Evolutionary conservation across 1,284 basidiomycete species (phyloP).

Genomic region (Cryptococcus sp.): DNA sequence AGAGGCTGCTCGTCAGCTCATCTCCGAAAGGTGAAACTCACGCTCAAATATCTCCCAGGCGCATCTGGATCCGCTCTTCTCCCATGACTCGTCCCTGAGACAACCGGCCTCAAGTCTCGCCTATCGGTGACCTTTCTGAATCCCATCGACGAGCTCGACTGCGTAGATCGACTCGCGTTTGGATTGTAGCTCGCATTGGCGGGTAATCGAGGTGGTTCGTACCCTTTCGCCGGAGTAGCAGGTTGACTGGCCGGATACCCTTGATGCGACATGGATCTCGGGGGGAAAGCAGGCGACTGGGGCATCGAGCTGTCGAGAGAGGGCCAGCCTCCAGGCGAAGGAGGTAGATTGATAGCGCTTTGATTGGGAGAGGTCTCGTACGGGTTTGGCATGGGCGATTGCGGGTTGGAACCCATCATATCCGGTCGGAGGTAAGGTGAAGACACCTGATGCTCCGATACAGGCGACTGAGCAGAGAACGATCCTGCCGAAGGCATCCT

Average conservation of each 20-base stretch:
- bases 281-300: slow-evolving; percentile 7
- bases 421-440: slow-evolving; percentile 25
- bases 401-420: slow-evolving; percentile 18
- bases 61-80: slow-evolving; percentile 41
- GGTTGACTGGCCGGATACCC: slow-evolving; percentile 34
- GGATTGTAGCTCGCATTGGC: slow-evolving; percentile 3
- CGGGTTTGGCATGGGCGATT: slow-evolving; percentile 28
- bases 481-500: slow-evolving; percentile 25
- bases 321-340: slow-evolving; percentile 6
- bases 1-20: slow-evolving; percentile 57
- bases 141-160: slow-evolving; percentile 21
- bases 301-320: slow-evolving; percentile 6
- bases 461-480: slow-evolving; percentile 19
- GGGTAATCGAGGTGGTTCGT: slow-evolving; percentile 17
- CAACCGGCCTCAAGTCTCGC: slow-evolving; percentile 34
- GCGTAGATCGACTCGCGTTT: slow-evolving; percentile 2
- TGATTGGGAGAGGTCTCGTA: slow-evolving; percentile 22
- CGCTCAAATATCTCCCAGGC: slow-evolving; percentile 42
- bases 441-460: slow-evolving; percentile 23
- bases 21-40: slow-evolving; percentile 18
- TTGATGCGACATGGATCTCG: slow-evolving; percentile 13
- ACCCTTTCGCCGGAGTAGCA: slow-evolving; percentile 27
- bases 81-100: slow-evolving; percentile 30
- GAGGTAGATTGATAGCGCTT: slow-evolving; percentile 2
- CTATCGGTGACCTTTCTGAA: slow-evolving; percentile 35